These are phyloP conservation scores for Lasiosphaeria ovina DNA, from an alignment of 495 filamentous ascomycete genomes.

Conservation along the genomic window DNA sequence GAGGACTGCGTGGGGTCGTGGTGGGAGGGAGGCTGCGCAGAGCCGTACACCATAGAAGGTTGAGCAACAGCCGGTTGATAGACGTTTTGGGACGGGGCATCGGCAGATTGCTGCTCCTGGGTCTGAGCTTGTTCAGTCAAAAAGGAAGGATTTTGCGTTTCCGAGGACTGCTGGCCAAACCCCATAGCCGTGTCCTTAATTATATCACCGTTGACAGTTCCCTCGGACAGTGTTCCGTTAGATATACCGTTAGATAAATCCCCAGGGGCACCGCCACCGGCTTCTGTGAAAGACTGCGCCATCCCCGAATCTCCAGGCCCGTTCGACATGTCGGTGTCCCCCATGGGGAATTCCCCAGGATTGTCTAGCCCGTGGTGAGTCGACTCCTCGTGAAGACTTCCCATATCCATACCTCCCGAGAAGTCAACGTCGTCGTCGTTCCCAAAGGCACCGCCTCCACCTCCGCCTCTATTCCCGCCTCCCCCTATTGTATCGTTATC, in stretches of 20 bases:
- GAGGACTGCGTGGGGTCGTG: slow-evolving; percentile 46
- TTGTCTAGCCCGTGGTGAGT: slow-evolving; percentile 46
- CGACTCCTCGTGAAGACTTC: slow-evolving; percentile 27
- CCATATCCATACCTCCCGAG: slow-evolving; percentile 69
- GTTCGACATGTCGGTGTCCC: slow-evolving; percentile 20
- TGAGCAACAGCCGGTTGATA: slow-evolving; percentile 26
- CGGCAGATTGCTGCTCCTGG: slow-evolving; percentile 9
- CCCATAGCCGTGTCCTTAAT: slow-evolving; percentile 26
- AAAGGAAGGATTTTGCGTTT: slow-evolving; percentile 14
- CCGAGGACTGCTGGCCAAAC: slow-evolving; percentile 17
- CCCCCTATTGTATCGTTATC: slow-evolving; percentile 60
- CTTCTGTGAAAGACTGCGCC: not conserved
- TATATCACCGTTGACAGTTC: slow-evolving; percentile 29
- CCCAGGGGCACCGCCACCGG: not conserved
- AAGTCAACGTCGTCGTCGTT: slow-evolving; percentile 88
- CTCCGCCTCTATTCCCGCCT: slow-evolving; percentile 40
- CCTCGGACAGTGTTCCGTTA: slow-evolving; percentile 11
- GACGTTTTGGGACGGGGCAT: slow-evolving; percentile 11
- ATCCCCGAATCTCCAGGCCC: not conserved
- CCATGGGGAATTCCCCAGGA: slow-evolving; percentile 43
- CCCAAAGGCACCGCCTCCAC: slow-evolving; percentile 51
- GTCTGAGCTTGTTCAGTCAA: slow-evolving; percentile 12
- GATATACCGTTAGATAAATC: slow-evolving; percentile 9
- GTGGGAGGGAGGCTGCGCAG: slow-evolving; percentile 26
- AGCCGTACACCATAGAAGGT: slow-evolving; percentile 31